Conservation (phyloP, 257 asterid genomes). For the Solanum megistacrolobum region DNA sequence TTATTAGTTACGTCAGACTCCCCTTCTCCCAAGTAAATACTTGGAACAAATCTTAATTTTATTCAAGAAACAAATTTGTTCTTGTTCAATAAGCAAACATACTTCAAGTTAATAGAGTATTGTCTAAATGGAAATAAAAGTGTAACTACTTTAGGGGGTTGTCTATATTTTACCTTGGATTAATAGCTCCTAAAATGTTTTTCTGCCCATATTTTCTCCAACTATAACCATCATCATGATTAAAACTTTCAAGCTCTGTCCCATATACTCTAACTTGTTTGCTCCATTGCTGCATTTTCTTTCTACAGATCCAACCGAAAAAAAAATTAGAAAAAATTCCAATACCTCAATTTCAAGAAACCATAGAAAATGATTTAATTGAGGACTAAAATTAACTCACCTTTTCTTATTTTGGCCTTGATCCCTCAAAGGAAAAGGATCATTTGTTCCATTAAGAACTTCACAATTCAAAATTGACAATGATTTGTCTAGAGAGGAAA, state of each 20-base stretch:
- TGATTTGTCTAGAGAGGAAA: conserved; percentile 61
- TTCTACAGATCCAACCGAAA: conserved; percentile 33
- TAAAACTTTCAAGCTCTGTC: conserved; percentile 22
- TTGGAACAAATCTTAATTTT: neutral
- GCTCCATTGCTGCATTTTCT: conserved; percentile 40
- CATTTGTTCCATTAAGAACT: conserved; percentile 2
- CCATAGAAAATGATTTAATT: neutral
- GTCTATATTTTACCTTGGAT: conserved; percentile 51
- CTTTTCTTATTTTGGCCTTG: neutral
- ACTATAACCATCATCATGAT: conserved; percentile 48
- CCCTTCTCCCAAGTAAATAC: neutral
- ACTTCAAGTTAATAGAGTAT: neutral
- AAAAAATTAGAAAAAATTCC: neutral
- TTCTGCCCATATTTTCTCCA: conserved; percentile 95
- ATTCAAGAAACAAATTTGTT: neutral
- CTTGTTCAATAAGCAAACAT: neutral
- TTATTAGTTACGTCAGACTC: neutral
- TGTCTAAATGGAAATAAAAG: neutral
- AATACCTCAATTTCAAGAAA: neutral
- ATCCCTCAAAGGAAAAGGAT: neutral
- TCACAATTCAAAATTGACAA: conserved; percentile 24
- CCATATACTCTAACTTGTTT: conserved; percentile 37
- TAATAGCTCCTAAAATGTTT: conserved; percentile 50
- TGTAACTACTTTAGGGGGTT: neutral
- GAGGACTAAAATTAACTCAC: neutral